phyloP scores from a whole-genome alignment of 73 alveolate species.

The Paraurostyla sp. region DNA sequence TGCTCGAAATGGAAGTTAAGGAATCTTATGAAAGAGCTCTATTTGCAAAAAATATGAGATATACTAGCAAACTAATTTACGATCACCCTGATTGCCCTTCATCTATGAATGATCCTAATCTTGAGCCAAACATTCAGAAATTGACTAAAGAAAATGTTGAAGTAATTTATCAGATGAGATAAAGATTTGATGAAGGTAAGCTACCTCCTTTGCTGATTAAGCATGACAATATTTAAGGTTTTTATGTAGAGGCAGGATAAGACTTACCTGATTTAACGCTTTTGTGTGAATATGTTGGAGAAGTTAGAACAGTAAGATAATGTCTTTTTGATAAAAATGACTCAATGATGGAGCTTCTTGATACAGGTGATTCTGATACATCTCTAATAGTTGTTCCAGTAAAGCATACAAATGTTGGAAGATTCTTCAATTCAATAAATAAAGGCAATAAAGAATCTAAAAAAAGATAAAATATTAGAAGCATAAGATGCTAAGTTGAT shows the following conservation, averaged over 20 bases:
- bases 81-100: conserved; percentile 28
- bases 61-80: neutral
- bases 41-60: neutral
- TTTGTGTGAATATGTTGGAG: conserved; percentile 95
- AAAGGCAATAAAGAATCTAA: conserved; percentile 76
- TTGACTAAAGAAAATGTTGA: conserved; percentile 73
- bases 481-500: conserved; percentile 86
- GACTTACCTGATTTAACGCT: conserved; percentile 86
- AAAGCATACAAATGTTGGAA: conserved; percentile 89
- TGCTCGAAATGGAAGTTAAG: neutral
- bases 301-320: conserved; percentile 84
- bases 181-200: conserved; percentile 80
- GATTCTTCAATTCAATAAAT: conserved; percentile 92
- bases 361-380: conserved; percentile 84
- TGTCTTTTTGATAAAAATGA: conserved; percentile 89
- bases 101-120: conserved; percentile 80
- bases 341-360: conserved; percentile 91
- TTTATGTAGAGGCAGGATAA: conserved; percentile 87
- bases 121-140: conserved; percentile 82
- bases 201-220: conserved; percentile 90
- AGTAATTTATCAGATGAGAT: conserved; percentile 80
- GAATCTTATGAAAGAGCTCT: neutral
- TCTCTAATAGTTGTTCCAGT: conserved; percentile 90
- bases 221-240: conserved; percentile 86
- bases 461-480: conserved; percentile 86